Base-by-base conservation (phyloP, 805 yeast genomes). In the Metschnikowia anglica region DNA sequence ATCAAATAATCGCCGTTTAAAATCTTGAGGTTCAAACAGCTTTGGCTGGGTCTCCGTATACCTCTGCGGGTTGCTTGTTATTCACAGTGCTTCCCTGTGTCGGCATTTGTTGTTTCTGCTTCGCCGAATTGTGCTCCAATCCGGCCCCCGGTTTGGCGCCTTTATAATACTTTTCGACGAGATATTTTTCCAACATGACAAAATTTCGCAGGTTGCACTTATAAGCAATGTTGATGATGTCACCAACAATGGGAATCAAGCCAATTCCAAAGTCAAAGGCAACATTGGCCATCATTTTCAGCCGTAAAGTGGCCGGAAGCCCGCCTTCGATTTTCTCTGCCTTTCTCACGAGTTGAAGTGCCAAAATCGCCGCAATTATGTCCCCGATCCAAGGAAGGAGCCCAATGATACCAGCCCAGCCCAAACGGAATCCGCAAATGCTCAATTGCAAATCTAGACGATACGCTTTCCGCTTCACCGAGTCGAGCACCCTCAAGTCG, bases 341-440 rank as follows among this genome's bases (percentile, higher is more conserved):
- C 36, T 58, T 64, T 13, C 45, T 47, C 12, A 69, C 51, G 15
- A 70, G 18, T 33, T 54, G 61, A 34, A 65, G 39, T 1, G 73
- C 70, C 15, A 68, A 53, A n/a, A 28, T 50, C 8, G 52, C 39
- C 4, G 63, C 60, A 37, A 70, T 55, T 11, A 60, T 21, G 45
- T 68, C 70, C 2, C 74, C 74, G 20, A 68, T 48, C 72, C 72
- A 66, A 2, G 74, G 74, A 39, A 70, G 50, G 11, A 70, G 52
- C 5, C 73, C 74, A 37, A 70, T 63, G 23, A 70, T 40, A 1
- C 70, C 73, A 0, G 73, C 70, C 74, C 73, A 68, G 4, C 74
- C 74, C 7, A 68, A 39, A 31, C 73, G 53, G 3, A 63, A 37
- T 3, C 74, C 74, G 50, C 73, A 68, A 12, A 68, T 18, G 39